phyloP scores from a whole-genome alignment of 352 stramenopile genomes.

The Phytophthora fragariaefolia region DNA sequence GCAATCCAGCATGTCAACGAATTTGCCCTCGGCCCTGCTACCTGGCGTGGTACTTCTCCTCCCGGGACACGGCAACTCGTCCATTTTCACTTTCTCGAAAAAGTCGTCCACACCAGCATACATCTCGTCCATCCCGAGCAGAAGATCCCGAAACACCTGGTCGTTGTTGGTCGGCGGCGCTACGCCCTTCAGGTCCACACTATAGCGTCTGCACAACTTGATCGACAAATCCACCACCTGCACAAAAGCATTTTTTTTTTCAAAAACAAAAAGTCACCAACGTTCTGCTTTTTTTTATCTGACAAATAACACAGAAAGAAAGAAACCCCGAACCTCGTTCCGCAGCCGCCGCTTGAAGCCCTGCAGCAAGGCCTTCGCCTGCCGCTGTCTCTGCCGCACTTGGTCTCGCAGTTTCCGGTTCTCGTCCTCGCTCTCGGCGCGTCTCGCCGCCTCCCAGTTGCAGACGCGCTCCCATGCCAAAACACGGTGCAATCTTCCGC shows the following conservation, averaged over 20 bases:
- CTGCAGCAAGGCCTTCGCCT: constrained; percentile 24
- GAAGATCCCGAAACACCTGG: constrained; percentile 19
- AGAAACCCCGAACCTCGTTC: constrained; percentile 18
- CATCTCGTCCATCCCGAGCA: constrained; percentile 26
- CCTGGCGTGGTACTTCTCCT: constrained; percentile 22
- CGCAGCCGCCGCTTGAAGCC: constrained; percentile 30
- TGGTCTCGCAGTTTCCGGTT: constrained; percentile 24
- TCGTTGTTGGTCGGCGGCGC: constrained; percentile 26
- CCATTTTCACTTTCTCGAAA: constrained; percentile 23
- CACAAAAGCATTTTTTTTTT: no score
- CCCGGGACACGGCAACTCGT: constrained; percentile 29
- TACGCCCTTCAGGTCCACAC: constrained; percentile 22
- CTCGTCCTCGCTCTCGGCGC: constrained; percentile 17
- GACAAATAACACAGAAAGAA: background rate
- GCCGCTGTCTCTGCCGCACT: constrained; percentile 7
- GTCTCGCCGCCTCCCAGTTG: constrained; percentile 4
- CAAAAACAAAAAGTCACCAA: constrained; percentile 4
- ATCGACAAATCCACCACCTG: constrained; percentile 28
- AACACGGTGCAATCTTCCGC: background rate
- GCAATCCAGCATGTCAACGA: constrained; percentile 31
- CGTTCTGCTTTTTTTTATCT: background rate
- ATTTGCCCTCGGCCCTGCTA: constrained; percentile 26
- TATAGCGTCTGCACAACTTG: constrained; percentile 18
- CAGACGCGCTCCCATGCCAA: constrained; percentile 25
- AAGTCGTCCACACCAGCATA: constrained; percentile 23